Conservation (phyloP, 2,329 filamentous ascomycete genomes). For the Nemania abortiva region DNA sequence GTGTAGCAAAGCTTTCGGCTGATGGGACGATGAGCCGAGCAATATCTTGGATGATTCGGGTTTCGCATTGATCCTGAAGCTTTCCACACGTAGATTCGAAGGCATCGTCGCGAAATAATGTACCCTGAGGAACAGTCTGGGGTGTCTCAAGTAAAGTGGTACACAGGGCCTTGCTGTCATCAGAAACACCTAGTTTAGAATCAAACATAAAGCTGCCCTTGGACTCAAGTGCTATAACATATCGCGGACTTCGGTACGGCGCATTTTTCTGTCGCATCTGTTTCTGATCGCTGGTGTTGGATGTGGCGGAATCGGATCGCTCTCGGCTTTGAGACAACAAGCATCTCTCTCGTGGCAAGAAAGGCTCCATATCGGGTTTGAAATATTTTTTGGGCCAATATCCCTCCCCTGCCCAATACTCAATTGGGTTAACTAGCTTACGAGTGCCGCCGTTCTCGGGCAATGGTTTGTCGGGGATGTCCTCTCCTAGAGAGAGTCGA, state of each 20-base stretch:
- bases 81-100: conserved; percentile 53
- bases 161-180: neutral
- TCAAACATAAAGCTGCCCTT: neutral
- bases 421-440: neutral
- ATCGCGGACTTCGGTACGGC: neutral
- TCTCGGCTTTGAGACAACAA: neutral
- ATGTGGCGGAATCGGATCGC: neutral
- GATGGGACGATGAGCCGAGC: conserved; percentile 55
- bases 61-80: conserved; percentile 52
- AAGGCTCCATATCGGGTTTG: too few species aligned
- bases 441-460: neutral
- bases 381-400: neutral
- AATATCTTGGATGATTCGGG: conserved; percentile 55
- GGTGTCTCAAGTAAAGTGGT: neutral
- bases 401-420: neutral
- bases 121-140: conserved; percentile 45
- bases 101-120: conserved; percentile 55
- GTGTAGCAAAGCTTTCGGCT: conserved; percentile 51
- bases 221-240: neutral
- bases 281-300: neutral
- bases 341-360: neutral
- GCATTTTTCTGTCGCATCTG: neutral
- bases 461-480: neutral
- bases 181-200: neutral
- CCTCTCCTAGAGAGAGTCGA: neutral